Percentiles rank a stretch among this genome's conserved stretches.
Conservation (phyloP, 176 grass and related monocot genomes). For the Neostapfia colusana region DNA sequence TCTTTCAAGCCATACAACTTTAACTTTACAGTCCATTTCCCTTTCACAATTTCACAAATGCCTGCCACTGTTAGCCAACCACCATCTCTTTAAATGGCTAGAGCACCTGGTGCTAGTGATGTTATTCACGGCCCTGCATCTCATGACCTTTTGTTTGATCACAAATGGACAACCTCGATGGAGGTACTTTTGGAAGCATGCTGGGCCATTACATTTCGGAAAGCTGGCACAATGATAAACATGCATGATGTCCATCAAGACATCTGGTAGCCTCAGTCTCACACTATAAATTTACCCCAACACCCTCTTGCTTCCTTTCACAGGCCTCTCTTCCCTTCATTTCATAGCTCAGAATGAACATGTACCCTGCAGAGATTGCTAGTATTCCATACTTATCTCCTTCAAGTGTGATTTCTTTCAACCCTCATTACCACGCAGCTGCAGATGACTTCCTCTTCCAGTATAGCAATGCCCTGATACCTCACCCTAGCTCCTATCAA, state of each 20-base stretch:
- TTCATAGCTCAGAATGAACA: conserved; percentile 45
- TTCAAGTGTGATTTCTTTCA: conserved; percentile 55
- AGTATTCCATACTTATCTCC: conserved; percentile 65
- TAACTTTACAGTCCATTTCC: conserved; percentile 33
- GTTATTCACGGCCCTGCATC: conserved; percentile 43
- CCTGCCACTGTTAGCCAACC: conserved; percentile 80
- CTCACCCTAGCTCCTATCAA: conserved; percentile 37
- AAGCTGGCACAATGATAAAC: conserved; percentile 48
- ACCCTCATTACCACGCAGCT: conserved; percentile 61
- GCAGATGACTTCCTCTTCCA: conserved; percentile 55
- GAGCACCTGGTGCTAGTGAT: conserved; percentile 67
- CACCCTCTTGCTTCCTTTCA: conserved; percentile 46
- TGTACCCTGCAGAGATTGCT: conserved; percentile 81
- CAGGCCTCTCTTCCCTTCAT: conserved; percentile 33
- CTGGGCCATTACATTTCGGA: conserved; percentile 42
- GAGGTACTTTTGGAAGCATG: conserved; percentile 51
- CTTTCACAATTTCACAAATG: conserved; percentile 56
- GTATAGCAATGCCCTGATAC: conserved; percentile 40
- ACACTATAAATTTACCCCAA: conserved; percentile 74
- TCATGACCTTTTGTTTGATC: conserved; percentile 38
- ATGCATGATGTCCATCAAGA: conserved; percentile 42
- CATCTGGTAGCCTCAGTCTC: conserved; percentile 28
- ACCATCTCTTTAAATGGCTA: conserved; percentile 56
- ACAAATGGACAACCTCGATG: conserved; percentile 29
- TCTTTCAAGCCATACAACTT: conserved; percentile 24